These are phyloP conservation scores for Fusarium sp. DNA, from an alignment of 2,329 filamentous ascomycete species.

Conservation along the genomic window DNA sequence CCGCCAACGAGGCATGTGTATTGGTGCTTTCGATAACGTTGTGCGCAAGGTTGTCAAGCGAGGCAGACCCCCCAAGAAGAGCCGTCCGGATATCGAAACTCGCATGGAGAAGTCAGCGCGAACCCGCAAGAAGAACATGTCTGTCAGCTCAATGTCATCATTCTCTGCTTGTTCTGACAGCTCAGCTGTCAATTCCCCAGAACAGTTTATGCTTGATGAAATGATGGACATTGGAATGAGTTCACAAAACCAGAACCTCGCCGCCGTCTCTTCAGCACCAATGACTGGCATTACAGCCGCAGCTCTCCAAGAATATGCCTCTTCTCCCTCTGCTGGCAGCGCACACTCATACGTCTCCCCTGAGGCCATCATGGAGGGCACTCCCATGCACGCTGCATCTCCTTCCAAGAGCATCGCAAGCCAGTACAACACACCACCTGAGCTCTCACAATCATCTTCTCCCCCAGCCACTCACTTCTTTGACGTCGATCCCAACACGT, in stretches of 20 bases:
- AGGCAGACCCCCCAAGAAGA: constrained; percentile 71
- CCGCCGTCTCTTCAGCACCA: constrained; percentile 61
- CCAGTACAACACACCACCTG: constrained; percentile 69
- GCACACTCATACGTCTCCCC: constrained; percentile 62
- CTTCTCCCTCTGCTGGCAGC: constrained; percentile 57
- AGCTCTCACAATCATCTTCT: constrained; percentile 71
- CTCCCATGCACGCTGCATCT: constrained; percentile 56
- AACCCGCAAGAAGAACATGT: constrained; percentile 68
- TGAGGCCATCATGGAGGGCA: constrained; percentile 56
- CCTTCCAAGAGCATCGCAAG: constrained; percentile 65
- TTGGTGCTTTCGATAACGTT: constrained; percentile 89
- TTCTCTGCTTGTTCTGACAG: constrained; percentile 69
- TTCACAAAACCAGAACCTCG: constrained; percentile 46
- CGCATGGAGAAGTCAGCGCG: constrained; percentile 68
- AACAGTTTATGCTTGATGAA: constrained; percentile 62
- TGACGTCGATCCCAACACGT: constrained; percentile 58
- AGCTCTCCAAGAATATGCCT: constrained; percentile 51
- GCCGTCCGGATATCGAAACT: constrained; percentile 67
- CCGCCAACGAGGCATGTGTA: constrained; percentile 95
- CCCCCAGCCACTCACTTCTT: constrained; percentile 64
- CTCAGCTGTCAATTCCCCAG: constrained; percentile 66
- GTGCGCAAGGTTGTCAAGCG: constrained; percentile 71
- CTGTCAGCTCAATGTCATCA: constrained; percentile 63
- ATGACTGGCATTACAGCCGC: constrained; percentile 52
- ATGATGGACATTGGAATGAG: constrained; percentile 59